Base-by-base conservation (phyloP, 345 rosid species). In the Eucalyptus marginata region DNA sequence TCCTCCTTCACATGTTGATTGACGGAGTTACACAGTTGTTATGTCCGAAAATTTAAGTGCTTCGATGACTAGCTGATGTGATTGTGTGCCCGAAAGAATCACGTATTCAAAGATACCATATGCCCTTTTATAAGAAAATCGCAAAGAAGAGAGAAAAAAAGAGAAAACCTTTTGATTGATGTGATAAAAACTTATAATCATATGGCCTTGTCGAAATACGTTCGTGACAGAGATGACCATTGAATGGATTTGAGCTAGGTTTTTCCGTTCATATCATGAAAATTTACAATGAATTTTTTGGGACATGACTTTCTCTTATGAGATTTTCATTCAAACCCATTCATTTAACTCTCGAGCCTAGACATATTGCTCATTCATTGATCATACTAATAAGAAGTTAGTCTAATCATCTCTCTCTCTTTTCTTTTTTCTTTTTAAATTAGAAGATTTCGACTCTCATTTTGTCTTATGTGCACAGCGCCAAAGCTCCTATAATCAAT, bases 211-310 rank as follows among this genome's bases (percentile, higher is more conserved):
- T 31, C 7, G 0, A 31, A 66, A 66, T 31, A 4, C 2, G 6
- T 31, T 8, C 7, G 0, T 17, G 1, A 0, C 0, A 25, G 7
- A 58, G 7, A 27, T 25, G 0, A 52, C 20, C 24, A 52, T 52
- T 52, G 1, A 7, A 2, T 1, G 0, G 0, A 52, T 52, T 18
- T 1, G 1, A 52, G 4, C 4, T 7, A 7, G 24, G 0, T 7
- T 52, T 18, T 52, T 18, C 1, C 2, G 0, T 7, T 1, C 68
- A 27, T 2, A n/a, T 64, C 76, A n/a, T 15, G 4, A 64, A 64
- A 64, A n/a, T 14, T 64, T 64, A 59, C 0, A 2, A n/a, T 14
- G 3, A 0, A 14, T 14, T 14, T n/a, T 64, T 14, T 0, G 11
- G 5, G 4, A 2, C 5, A 2, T 15, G 40, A 17, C 1, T 64